These are phyloP conservation scores for Curvularia lunata DNA, from an alignment of 2,329 filamentous ascomycete genomes.

Conservation along the genomic window DNA sequence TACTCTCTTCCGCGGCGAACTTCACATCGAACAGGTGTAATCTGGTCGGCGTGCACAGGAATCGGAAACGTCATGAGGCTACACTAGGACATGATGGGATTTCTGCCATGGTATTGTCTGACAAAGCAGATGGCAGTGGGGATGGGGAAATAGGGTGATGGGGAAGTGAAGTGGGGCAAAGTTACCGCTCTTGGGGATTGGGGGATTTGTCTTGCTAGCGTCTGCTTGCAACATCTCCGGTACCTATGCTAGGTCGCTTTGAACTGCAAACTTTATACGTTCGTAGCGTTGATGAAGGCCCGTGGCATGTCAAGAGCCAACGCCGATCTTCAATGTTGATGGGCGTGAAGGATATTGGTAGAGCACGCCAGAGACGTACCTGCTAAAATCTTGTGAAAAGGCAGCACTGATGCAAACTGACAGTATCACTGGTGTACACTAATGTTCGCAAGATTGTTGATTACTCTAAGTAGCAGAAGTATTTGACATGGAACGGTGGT, in stretches of 20 bases:
- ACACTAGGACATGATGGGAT: constrained; percentile 6
- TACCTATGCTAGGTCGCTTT: too few relatives aligned
- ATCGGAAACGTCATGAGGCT: background rate
- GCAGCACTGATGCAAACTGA: too few relatives aligned
- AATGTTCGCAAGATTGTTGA: too few relatives aligned
- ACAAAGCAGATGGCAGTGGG: background rate
- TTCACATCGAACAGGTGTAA: background rate
- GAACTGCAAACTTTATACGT: background rate
- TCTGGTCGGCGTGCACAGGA: background rate
- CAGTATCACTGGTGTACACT: too few relatives aligned
- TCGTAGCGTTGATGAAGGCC: background rate
- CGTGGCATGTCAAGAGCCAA: background rate
- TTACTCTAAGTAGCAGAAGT: too few relatives aligned
- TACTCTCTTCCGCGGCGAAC: constrained; percentile 7
- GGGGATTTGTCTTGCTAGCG: background rate
- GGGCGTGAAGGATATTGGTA: too few relatives aligned
- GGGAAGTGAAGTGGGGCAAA: constrained; percentile 1
- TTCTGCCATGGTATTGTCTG: constrained; percentile 5
- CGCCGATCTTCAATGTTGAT: too few relatives aligned
- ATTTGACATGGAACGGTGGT: too few relatives aligned
- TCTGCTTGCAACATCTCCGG: background rate
- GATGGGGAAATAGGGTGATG: background rate
- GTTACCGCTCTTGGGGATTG: background rate
- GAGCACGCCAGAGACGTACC: background rate
- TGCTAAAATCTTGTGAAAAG: too few relatives aligned